Percentiles rank a stretch among this genome's conserved stretches.
phyloP scores from a whole-genome alignment of 129 eudicot species.

The Centella asiatica region DNA sequence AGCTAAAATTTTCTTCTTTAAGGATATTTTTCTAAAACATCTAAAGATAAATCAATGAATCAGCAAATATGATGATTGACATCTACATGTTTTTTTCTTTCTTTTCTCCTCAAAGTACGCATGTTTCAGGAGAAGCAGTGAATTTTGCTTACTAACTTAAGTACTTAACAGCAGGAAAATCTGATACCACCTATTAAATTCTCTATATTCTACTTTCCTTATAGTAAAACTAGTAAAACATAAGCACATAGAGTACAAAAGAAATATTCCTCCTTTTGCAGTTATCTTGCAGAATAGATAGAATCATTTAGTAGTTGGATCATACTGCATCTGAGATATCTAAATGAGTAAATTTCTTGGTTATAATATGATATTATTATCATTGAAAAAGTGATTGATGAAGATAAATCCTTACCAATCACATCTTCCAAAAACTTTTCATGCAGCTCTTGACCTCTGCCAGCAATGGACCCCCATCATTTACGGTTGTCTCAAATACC shows the following conservation, averaged over 20 bases:
- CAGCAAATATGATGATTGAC: too few species aligned
- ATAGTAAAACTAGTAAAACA: too few species aligned
- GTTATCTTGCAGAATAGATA: slow-evolving; percentile 2
- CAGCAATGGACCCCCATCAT: neutral
- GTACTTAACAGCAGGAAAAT: too few species aligned
- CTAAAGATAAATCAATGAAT: too few species aligned
- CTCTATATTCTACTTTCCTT: neutral
- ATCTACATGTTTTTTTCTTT: too few species aligned
- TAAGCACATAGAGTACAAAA: too few species aligned
- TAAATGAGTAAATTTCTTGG: neutral
- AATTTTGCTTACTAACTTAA: too few species aligned
- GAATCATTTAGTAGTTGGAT: neutral
- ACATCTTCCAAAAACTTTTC: neutral
- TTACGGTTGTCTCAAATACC: neutral
- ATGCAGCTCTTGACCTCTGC: slow-evolving; percentile 6
- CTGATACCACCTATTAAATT: too few species aligned
- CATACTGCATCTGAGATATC: neutral
- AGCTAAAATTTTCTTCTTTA: too few species aligned
- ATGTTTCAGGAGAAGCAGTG: too few species aligned
- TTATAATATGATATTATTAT: neutral
- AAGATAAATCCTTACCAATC: neutral
- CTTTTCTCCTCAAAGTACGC: too few species aligned
- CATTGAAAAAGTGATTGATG: neutral
- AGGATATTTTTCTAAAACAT: too few species aligned
- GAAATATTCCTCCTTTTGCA: neutral